Percentiles rank a stretch among this genome's conserved stretches.
These are phyloP conservation scores for Globisporangium radiosum DNA, from an alignment of 352 stramenopile genomes.

Conservation along the genomic window DNA sequence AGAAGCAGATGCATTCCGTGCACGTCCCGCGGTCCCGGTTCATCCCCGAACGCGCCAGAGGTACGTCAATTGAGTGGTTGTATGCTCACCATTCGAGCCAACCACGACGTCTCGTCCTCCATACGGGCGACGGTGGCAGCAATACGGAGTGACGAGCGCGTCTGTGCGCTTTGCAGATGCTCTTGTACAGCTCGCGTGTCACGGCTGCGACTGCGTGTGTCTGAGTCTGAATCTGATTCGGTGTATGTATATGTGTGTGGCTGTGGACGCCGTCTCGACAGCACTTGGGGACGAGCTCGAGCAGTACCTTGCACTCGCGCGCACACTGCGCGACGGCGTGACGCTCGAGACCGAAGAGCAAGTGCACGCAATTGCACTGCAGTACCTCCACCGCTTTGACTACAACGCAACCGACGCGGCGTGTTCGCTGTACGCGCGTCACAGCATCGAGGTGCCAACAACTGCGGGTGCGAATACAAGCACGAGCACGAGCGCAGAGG, in stretches of 20 bases:
- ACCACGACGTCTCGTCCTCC: too few species aligned
- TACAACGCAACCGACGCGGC: conserved; percentile 75
- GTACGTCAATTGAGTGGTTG: conserved; percentile 15
- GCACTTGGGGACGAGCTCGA: conserved; percentile 57
- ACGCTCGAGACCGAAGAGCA: conserved; percentile 81
- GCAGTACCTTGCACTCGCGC: conserved; percentile 75
- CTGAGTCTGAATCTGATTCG: not conserved
- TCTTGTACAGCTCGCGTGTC: not conserved
- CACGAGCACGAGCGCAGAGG: conserved; percentile 19
- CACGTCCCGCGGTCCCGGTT: conserved; percentile 34
- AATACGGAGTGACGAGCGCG: too few species aligned
- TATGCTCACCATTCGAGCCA: too few species aligned
- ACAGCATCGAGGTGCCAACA: conserved; percentile 68
- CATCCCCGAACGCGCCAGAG: conserved; percentile 41
- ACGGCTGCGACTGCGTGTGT: not conserved
- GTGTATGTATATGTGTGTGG: conserved; percentile 1
- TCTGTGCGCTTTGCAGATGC: too few species aligned
- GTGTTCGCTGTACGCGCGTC: conserved; percentile 73
- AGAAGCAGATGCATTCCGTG: conserved; percentile 20
- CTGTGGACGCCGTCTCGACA: conserved; percentile 10
- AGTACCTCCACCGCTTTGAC: conserved; percentile 78
- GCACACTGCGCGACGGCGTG: conserved; percentile 61
- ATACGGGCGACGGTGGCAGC: too few species aligned
- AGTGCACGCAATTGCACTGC: conserved; percentile 54
- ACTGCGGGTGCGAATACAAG: not conserved